Percentiles rank a stretch among this genome's conserved stretches.
Conservation (phyloP, 306 rosid genomes). For the Fragaria iinumae region DNA sequence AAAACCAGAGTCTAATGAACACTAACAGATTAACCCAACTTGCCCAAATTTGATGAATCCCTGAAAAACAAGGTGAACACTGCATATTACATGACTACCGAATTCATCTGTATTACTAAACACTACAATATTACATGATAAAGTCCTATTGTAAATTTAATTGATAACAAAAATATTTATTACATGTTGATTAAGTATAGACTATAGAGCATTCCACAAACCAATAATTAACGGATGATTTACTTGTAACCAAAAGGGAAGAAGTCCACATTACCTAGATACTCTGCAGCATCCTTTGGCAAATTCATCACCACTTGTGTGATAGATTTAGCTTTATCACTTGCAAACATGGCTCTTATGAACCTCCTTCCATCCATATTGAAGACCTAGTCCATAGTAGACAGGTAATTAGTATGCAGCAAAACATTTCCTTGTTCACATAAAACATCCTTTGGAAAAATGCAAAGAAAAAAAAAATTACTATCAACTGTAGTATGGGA, state of each 20-base stretch:
- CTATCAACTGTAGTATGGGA: neutral
- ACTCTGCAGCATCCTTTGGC: slow-evolving; percentile 86
- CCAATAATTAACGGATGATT: neutral
- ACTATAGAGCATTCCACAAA: neutral
- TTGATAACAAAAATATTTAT: neutral
- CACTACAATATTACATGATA: neutral
- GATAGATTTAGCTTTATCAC: slow-evolving; percentile 70
- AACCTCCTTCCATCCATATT: slow-evolving; percentile 99
- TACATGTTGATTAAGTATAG: neutral
- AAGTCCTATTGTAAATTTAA: neutral
- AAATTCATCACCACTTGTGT: slow-evolving; percentile 96
- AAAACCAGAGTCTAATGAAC: neutral
- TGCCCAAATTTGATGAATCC: neutral
- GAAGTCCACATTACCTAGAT: slow-evolving; percentile 53
- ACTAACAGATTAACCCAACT: neutral
- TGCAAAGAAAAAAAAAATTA: neutral
- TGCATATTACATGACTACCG: neutral
- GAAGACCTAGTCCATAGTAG: slow-evolving; percentile 55
- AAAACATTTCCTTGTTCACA: neutral
- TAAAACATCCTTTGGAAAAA: neutral
- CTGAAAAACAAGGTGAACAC: neutral
- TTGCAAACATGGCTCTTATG: slow-evolving; percentile 69
- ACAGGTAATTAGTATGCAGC: slow-evolving; percentile 17
- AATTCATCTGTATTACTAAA: neutral
- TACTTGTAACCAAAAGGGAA: neutral